Evolutionary conservation across 78 protist species (phyloP).

Genomic region (Capsaspora owczarzaki): DNA sequence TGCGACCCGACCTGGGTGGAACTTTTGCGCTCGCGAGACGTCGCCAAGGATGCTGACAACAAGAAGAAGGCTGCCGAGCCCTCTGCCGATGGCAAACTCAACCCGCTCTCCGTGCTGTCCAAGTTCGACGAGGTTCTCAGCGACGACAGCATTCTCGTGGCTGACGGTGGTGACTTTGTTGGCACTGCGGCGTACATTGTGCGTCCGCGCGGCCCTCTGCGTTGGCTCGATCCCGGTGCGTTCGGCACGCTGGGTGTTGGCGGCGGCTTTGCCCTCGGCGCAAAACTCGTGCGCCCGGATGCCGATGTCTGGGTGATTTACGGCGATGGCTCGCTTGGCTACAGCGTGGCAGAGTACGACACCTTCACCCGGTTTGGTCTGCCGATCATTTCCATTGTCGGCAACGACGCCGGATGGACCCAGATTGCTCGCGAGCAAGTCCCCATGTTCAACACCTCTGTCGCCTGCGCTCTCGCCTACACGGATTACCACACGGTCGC

Average conservation of each 20-base stretch:
- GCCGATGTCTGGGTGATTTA: slow-evolving; percentile 64
- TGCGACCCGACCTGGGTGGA: slow-evolving; percentile 4
- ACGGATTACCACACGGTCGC: slow-evolving; percentile 39
- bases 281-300: slow-evolving; percentile 48
- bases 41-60: background rate
- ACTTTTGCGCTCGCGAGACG: slow-evolving; percentile 15
- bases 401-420: slow-evolving; percentile 74
- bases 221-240: slow-evolving; percentile 72
- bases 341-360: slow-evolving; percentile 57
- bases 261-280: slow-evolving; percentile 71
- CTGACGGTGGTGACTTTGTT: slow-evolving; percentile 76
- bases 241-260: slow-evolving; percentile 77
- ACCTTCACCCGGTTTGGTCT: slow-evolving; percentile 48
- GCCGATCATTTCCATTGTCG: slow-evolving; percentile 55
- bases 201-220: slow-evolving; percentile 58
- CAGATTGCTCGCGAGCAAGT: slow-evolving; percentile 54
- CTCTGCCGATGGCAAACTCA: background rate
- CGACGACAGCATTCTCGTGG: slow-evolving; percentile 40
- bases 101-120: background rate
- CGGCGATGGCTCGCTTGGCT: slow-evolving; percentile 76
- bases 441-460: slow-evolving; percentile 20
- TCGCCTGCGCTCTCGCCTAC: slow-evolving; percentile 46
- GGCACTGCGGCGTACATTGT: slow-evolving; percentile 58
- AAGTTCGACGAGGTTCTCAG: slow-evolving; percentile 19
- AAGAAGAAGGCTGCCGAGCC: background rate